phyloP scores from a whole-genome alignment of 1,284 basidiomycete species.

The Athelia sp. region DNA sequence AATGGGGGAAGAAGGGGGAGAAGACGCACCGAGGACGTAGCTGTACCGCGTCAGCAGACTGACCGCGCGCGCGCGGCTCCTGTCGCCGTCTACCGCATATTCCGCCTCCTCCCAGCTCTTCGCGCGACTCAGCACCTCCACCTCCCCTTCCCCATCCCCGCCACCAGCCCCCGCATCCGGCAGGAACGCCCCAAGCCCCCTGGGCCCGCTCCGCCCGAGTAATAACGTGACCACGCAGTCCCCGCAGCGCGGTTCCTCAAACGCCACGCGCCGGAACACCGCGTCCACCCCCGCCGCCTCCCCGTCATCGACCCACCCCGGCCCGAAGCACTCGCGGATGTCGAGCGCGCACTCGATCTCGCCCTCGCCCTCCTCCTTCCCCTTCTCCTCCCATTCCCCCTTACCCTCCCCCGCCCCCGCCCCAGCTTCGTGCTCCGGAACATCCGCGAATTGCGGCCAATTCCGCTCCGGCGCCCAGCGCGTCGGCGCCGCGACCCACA shows the following conservation, averaged over 20 bases:
- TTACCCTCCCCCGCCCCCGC: too few species aligned
- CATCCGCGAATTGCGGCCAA: too few species aligned
- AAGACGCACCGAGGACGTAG: slow-evolving; percentile 10
- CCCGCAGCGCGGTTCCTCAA: slow-evolving; percentile 11
- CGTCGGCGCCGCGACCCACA: too few species aligned
- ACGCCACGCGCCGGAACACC: slow-evolving; percentile 10
- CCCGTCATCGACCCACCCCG: neutral
- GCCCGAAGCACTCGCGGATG: neutral
- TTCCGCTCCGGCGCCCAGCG: too few species aligned
- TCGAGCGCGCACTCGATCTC: neutral
- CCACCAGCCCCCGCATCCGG: slow-evolving; percentile 2
- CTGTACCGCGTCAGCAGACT: slow-evolving; percentile 9
- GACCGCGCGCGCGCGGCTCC: neutral
- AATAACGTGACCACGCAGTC: slow-evolving; percentile 14
- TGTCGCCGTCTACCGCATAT: slow-evolving; percentile 1
- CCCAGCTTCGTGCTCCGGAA: too few species aligned
- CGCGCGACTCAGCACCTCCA: neutral
- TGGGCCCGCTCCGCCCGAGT: slow-evolving; percentile 7
- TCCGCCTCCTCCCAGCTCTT: neutral
- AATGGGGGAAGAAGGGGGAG: neutral
- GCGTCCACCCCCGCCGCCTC: slow-evolving; percentile 2
- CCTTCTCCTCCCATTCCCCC: too few species aligned
- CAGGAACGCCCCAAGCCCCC: slow-evolving; percentile 12
- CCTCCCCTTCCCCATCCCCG: neutral
- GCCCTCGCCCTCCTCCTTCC: neutral